These are phyloP conservation scores for Catharanthus roseus DNA, from an alignment of 257 asterid genomes.

Conservation along the genomic window DNA sequence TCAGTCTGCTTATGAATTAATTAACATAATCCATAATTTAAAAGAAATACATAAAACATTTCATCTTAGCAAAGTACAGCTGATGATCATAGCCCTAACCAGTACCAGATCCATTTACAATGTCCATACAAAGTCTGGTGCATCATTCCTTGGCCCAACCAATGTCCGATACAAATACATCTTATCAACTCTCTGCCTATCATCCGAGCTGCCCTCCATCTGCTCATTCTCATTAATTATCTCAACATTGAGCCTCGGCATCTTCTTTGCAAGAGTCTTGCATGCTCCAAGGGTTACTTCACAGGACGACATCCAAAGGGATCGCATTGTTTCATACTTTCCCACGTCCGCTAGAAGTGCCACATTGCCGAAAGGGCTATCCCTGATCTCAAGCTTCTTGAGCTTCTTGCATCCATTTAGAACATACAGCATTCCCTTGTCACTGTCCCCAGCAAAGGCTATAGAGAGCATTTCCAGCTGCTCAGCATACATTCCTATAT, in stretches of 20 bases:
- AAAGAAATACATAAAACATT: slow-evolving; percentile 22
- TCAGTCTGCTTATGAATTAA: not conserved
- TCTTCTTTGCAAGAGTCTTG: slow-evolving; percentile 66
- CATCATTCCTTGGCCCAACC: slow-evolving; percentile 68
- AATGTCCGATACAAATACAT: slow-evolving; percentile 74
- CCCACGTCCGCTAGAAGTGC: slow-evolving; percentile 79
- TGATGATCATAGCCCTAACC: not conserved
- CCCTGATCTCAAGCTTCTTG: slow-evolving; percentile 71
- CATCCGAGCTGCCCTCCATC: slow-evolving; percentile 37
- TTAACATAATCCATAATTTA: slow-evolving; percentile 9
- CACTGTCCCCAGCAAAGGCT: slow-evolving; percentile 80
- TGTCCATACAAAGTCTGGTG: slow-evolving; percentile 66
- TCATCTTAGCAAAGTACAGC: slow-evolving; percentile 17
- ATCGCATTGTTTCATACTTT: slow-evolving; percentile 96
- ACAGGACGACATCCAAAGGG: slow-evolving; percentile 96
- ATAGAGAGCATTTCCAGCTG: slow-evolving; percentile 81
- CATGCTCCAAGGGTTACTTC: slow-evolving; percentile 78
- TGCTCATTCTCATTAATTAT: slow-evolving; percentile 51
- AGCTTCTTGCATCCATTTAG: slow-evolving; percentile 79
- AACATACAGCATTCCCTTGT: slow-evolving; percentile 70
- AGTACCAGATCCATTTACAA: slow-evolving; percentile 28
- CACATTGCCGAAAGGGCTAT: slow-evolving; percentile 70
- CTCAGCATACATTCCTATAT: slow-evolving; percentile 84
- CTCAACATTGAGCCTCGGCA: slow-evolving; percentile 75
- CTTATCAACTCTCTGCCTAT: slow-evolving; percentile 50